phyloP scores from a whole-genome alignment of 2,329 filamentous ascomycete genomes.

The Trichoderma semiorbis region DNA sequence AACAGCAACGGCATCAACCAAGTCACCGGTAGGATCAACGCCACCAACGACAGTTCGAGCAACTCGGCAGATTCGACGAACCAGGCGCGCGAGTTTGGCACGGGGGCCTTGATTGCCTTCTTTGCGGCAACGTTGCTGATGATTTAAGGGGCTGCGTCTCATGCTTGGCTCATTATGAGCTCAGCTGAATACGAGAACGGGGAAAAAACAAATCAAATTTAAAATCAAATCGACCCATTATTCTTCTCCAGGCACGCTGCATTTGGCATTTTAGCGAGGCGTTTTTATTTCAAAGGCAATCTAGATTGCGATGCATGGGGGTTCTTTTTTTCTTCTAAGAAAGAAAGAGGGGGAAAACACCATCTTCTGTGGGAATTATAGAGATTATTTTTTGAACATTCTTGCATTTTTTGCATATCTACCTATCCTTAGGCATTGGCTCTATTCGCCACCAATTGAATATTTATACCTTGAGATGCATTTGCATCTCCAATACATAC shows the following conservation, averaged over 20 bases:
- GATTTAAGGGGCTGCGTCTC: slow-evolving; percentile 22
- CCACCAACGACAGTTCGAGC: slow-evolving; percentile 19
- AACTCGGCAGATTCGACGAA: slow-evolving; percentile 12
- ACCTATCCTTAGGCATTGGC: neutral
- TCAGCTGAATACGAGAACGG: neutral
- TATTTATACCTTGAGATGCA: neutral
- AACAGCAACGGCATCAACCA: slow-evolving; percentile 55
- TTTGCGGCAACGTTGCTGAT: slow-evolving; percentile 41
- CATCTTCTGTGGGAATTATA: neutral
- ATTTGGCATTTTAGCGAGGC: slow-evolving; percentile 16
- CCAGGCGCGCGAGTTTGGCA: slow-evolving; percentile 26
- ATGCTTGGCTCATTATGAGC: neutral
- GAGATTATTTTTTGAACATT: neutral
- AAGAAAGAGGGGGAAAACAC: neutral
- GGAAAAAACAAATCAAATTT: neutral
- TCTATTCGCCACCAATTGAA: neutral
- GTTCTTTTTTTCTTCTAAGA: neutral
- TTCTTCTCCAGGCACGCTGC: neutral
- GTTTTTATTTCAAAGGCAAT: neutral
- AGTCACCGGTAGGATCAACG: slow-evolving; percentile 34
- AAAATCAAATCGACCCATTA: neutral
- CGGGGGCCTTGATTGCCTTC: slow-evolving; percentile 43
- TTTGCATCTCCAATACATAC: neutral
- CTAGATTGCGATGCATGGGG: neutral
- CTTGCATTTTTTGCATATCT: neutral